Base-by-base conservation (phyloP, 495 filamentous ascomycete species). In the Penicillium goetzii region DNA sequence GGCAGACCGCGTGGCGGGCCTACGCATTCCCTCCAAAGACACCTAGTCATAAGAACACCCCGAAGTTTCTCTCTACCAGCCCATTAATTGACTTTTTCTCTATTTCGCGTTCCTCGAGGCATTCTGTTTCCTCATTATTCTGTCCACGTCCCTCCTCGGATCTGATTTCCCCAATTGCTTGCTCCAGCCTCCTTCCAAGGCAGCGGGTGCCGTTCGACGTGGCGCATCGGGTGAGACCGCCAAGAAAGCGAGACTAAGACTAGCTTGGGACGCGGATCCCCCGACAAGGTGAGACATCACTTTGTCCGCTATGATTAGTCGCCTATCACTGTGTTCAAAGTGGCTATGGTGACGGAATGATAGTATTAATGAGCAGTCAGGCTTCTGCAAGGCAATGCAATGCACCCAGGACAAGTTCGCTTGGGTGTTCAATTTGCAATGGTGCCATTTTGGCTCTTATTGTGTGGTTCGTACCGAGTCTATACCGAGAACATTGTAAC, bases 1-100 rank as follows among this genome's bases (percentile, higher is more conserved):
- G 58, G 61, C 61, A 59, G 69, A 66, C 63, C 63, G 68, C 66
- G 66, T 64, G 61, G 66, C 64, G 52, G 52, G 63, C 61, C 40
- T 65, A 71, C 66, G 69, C 64, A 58, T 58, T 59, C 58, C 23
- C 14, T 33, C 41, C 32, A 6, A 50, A 41, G 32, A 7, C 0
- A 26, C 50, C 19, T 9, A 25, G 43, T 25, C 43, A 25, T 25
- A 47, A 47, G 43, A 47, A 25, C 43, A 12, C 0, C 43, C 43
- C 19, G 4, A 23, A 47, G 9, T 47, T 3, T n/a, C 43, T 45
- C 8, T 9, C 43, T 25, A 12, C 6, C 41, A 47, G 8, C 0
- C 43, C 43, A 47, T 47, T 14, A 14, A 23, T 23, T 47, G 21
- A 2, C 4, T 23, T 17, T 17, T 38, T 38, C 17, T 40, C 34